A percentile compares a stretch with the other conserved stretches of the same genome.
phyloP scores from a whole-genome alignment of 441 rosid species.

The Mallotus japonicus region DNA sequence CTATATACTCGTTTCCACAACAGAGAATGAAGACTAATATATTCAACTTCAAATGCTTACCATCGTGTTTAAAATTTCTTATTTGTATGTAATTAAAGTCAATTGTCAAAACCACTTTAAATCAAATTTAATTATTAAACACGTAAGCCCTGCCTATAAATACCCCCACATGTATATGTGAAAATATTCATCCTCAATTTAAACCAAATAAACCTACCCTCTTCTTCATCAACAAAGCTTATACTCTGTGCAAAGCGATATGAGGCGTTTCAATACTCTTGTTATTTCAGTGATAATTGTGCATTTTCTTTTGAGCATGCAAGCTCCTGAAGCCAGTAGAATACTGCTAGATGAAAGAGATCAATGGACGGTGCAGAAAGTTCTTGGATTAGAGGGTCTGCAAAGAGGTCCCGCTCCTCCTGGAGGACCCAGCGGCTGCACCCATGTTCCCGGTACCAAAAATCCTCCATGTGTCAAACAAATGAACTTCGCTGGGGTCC shows the following conservation, averaged over 20 bases:
- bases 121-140: background rate
- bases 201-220: background rate
- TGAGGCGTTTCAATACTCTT: background rate
- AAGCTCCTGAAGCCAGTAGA: slow-evolving; percentile 1
- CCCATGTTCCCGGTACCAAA: background rate
- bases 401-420: background rate
- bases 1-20: too few species aligned
- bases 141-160: background rate
- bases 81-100: background rate
- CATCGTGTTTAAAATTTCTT: background rate
- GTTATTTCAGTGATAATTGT: background rate
- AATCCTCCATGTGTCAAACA: background rate
- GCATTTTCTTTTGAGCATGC: background rate
- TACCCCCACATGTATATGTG: background rate
- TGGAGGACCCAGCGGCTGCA: background rate
- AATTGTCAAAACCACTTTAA: background rate
- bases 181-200: background rate
- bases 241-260: background rate
- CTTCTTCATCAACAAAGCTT: background rate
- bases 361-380: background rate
- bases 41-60: too few species aligned
- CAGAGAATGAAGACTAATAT: too few species aligned
- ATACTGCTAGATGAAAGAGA: background rate
- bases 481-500: background rate
- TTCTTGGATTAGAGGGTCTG: slow-evolving; percentile 1